Evolutionary conservation across 768 basidiomycete genomes (phyloP).

Genomic region (Amanita polypyramis): DNA sequence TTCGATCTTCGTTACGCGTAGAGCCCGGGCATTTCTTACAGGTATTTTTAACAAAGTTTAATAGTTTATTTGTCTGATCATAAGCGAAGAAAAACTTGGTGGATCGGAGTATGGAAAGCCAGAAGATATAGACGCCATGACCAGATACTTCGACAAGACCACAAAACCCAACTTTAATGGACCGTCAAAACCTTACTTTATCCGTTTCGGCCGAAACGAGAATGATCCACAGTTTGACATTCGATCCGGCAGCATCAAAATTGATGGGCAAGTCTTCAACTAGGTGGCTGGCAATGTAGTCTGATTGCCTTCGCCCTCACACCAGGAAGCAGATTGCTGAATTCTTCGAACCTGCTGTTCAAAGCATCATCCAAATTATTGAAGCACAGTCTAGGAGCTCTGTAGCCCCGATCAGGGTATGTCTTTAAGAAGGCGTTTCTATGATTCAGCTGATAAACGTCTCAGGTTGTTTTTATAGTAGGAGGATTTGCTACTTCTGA

Average conservation of each 20-base stretch:
- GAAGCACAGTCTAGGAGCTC: neutral
- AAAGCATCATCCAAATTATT: slow-evolving; percentile 1
- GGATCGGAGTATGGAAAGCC: neutral
- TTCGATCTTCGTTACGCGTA: slow-evolving; percentile 3
- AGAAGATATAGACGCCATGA: neutral
- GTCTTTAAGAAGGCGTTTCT: neutral
- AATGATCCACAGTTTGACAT: slow-evolving; percentile 30
- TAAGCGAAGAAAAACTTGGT: neutral
- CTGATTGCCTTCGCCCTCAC: no score
- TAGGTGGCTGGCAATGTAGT: no score
- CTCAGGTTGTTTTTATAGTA: slow-evolving; percentile 33
- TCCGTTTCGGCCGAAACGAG: slow-evolving; percentile 37
- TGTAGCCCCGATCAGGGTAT: neutral
- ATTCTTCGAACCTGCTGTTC: slow-evolving; percentile 5
- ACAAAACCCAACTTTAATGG: slow-evolving; percentile 31
- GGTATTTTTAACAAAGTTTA: neutral
- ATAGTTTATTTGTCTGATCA: neutral
- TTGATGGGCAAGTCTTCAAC: neutral
- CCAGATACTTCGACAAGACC: no score
- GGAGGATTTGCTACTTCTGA: slow-evolving; percentile 49
- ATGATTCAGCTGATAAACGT: neutral
- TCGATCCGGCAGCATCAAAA: slow-evolving; percentile 26
- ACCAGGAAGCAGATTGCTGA: no score
- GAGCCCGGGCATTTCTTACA: neutral
- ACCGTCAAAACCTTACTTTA: slow-evolving; percentile 25